phyloP scores from a whole-genome alignment of 75 land plant species.

The Cryptomeria japonica region DNA sequence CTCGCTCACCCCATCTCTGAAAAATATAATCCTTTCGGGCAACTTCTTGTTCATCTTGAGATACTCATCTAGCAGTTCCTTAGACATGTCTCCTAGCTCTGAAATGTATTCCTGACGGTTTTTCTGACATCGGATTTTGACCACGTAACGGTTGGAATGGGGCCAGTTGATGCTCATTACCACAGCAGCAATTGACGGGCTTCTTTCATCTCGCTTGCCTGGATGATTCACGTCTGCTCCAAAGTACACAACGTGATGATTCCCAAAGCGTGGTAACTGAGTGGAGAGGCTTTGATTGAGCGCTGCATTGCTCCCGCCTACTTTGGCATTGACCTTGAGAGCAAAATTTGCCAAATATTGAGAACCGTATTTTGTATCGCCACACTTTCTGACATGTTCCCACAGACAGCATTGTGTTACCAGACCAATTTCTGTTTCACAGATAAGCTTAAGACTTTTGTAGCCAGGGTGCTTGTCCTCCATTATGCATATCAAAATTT shows the following conservation, averaged over 20 bases:
- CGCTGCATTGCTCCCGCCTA: constrained; percentile 58
- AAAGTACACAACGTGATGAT: constrained; percentile 38
- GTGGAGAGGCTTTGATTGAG: constrained; percentile 5
- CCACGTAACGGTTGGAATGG: constrained; percentile 40
- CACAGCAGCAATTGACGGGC: constrained; percentile 69
- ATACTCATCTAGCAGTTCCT: constrained; percentile 44
- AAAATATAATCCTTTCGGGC: constrained; percentile 47
- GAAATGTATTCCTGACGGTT: constrained; percentile 43
- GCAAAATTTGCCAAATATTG: constrained; percentile 61
- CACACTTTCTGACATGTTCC: constrained; percentile 8
- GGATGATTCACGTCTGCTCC: constrained; percentile 83
- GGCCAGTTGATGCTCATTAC: constrained; percentile 63
- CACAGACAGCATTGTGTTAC: constrained; percentile 66
- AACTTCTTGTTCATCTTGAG: constrained; percentile 8
- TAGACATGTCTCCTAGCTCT: constrained; percentile 39
- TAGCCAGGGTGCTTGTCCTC: constrained; percentile 39
- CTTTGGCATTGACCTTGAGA: constrained; percentile 63
- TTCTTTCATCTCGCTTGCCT: constrained; percentile 11
- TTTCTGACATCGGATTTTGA: constrained; percentile 39
- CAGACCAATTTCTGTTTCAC: constrained; percentile 53
- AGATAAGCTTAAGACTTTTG: constrained; percentile 55
- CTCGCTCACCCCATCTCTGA: constrained; percentile 66
- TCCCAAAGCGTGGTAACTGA: not conserved
- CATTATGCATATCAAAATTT: constrained; percentile 55
- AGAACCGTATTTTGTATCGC: not conserved